Evolutionary conservation across 495 filamentous ascomycete genomes (phyloP).

Genomic region (Hyaloscypha hepaticicola): DNA sequence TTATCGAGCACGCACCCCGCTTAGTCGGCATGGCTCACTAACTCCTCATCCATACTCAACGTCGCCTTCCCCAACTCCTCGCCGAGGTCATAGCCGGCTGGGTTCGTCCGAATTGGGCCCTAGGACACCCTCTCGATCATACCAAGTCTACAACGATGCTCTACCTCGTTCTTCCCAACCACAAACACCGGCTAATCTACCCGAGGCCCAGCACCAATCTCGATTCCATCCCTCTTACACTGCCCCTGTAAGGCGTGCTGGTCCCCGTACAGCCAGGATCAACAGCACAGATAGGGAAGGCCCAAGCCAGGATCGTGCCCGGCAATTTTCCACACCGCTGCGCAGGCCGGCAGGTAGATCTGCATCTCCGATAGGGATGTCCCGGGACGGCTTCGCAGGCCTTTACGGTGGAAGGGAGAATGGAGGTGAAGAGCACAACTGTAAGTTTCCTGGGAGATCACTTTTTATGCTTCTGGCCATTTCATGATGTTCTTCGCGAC

Average conservation of each 20-base stretch:
- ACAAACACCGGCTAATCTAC: constrained; percentile 54
- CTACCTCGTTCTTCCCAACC: constrained; percentile 51
- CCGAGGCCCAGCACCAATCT: constrained; percentile 49
- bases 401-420: constrained; percentile 50
- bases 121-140: constrained; percentile 24
- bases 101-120: constrained; percentile 7
- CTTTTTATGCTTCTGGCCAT: no score
- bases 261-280: not conserved
- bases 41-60: constrained; percentile 30
- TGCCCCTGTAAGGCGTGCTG: constrained; percentile 35
- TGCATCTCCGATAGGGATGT: constrained; percentile 38
- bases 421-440: constrained; percentile 41
- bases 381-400: constrained; percentile 40
- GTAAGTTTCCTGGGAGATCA: no score
- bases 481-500: no score
- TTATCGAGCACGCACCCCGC: constrained; percentile 35
- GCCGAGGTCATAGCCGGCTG: constrained; percentile 2
- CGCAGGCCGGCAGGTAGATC: constrained; percentile 6
- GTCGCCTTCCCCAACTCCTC: constrained; percentile 23
- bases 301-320: not conserved
- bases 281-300: constrained; percentile 18
- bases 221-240: constrained; percentile 47
- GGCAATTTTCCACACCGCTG: not conserved
- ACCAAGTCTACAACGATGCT: constrained; percentile 51
- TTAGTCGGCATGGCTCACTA: constrained; percentile 24